Evolutionary conservation across 495 filamentous ascomycete species (phyloP).

Genomic region (Aspergillus egyptiacus): DNA sequence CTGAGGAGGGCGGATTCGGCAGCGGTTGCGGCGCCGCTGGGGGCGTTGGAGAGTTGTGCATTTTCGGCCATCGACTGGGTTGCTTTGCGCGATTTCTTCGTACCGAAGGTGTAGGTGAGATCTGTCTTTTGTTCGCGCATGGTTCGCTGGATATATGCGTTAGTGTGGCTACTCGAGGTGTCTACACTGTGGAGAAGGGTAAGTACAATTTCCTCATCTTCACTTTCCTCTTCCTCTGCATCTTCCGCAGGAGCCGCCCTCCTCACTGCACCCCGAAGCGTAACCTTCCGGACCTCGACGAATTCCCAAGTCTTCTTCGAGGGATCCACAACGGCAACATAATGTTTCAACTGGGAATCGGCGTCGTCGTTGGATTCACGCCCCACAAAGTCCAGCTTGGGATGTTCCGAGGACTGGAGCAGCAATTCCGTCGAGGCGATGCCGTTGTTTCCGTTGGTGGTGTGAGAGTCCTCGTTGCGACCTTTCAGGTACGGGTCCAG

Average conservation of each 20-base stretch:
- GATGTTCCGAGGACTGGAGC: conserved; percentile 70
- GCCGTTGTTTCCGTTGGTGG: conserved; percentile 37
- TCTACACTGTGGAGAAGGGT: not conserved
- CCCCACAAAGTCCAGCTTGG: conserved; percentile 73
- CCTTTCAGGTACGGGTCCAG: conserved; percentile 60
- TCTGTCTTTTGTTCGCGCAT: conserved; percentile 56
- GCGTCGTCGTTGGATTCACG: conserved; percentile 62
- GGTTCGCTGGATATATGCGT: conserved; percentile 41
- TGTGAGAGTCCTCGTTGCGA: conserved; percentile 33
- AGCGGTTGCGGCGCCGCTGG: conserved; percentile 45
- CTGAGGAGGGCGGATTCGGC: conserved; percentile 57
- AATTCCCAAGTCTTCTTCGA: conserved; percentile 64
- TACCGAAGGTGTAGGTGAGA: conserved; percentile 87
- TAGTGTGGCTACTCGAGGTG: no score
- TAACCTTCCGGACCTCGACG: conserved; percentile 67
- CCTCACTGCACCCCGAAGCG: conserved; percentile 59
- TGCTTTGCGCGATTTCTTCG: conserved; percentile 86
- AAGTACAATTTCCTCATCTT: conserved; percentile 36
- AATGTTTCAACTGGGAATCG: conserved; percentile 71
- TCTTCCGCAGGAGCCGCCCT: conserved; percentile 41
- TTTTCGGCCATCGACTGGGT: conserved; percentile 72
- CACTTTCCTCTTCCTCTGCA: conserved; percentile 35
- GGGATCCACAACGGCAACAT: conserved; percentile 80
- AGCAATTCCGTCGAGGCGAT: conserved; percentile 58
- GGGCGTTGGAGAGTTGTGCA: conserved; percentile 54